A percentile compares a stretch with the other conserved stretches of the same genome.
Evolutionary conservation across 2,329 filamentous ascomycete species (phyloP).

Genomic region (Colletotrichum sp.): DNA sequence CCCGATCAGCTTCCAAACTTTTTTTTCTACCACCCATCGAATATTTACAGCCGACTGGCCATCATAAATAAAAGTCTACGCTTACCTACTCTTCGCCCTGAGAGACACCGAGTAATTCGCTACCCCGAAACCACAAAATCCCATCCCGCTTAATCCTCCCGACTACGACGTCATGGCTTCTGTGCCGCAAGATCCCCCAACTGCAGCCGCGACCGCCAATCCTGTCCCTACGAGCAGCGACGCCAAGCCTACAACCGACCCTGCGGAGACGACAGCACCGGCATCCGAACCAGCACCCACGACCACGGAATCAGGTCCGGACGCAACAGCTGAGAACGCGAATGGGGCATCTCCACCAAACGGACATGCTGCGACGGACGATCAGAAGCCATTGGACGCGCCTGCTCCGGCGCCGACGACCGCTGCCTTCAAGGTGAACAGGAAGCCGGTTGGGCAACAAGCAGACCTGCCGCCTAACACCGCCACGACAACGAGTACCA

Average conservation of each 20-base stretch:
- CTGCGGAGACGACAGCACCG: not conserved
- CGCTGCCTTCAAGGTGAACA: not conserved
- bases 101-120: not conserved
- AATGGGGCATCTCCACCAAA: not conserved
- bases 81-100: not conserved
- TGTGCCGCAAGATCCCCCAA: slow-evolving; percentile 8
- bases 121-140: not conserved
- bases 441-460: not conserved
- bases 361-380: not conserved
- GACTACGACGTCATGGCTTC: slow-evolving; percentile 17
- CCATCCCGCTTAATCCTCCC: not conserved
- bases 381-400: not conserved
- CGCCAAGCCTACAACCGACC: slow-evolving; percentile 1
- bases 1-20: not conserved
- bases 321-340: not conserved
- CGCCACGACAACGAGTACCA: not conserved
- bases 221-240: not conserved
- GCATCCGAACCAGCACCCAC: not conserved
- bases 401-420: not conserved
- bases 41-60: not conserved
- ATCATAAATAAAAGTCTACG: not conserved
- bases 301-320: not conserved
- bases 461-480: not conserved
- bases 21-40: not conserved
- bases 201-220: not conserved